Percentiles rank a stretch among this genome's conserved stretches.
These are phyloP conservation scores for Austropuccinia psidii DNA, from an alignment of 1,284 basidiomycete genomes.

Conservation along the genomic window DNA sequence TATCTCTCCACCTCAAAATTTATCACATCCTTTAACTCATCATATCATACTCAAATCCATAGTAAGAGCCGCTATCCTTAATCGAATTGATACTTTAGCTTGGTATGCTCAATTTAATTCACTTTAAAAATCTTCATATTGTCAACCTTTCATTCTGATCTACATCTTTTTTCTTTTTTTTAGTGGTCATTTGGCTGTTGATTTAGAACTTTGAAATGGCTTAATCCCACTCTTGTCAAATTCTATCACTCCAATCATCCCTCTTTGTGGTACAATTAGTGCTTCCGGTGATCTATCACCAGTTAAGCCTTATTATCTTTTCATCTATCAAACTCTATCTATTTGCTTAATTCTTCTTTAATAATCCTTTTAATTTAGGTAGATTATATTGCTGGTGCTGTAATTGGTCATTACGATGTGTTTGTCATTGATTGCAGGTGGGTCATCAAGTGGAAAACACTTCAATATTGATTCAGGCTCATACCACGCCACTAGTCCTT, in stretches of 20 bases:
- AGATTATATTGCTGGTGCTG: slow-evolving; percentile 70
- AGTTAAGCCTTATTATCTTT: slow-evolving; percentile 38
- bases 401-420: slow-evolving; percentile 69
- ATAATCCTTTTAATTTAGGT: slow-evolving; percentile 61
- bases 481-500: too few species aligned
- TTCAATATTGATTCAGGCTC: too few species aligned
- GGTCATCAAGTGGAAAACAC: too few species aligned
- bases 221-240: slow-evolving; percentile 65
- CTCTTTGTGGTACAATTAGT: slow-evolving; percentile 72
- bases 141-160: too few species aligned
- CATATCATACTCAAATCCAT: slow-evolving; percentile 73
- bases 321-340: slow-evolving; percentile 29
- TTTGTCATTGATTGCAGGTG: slow-evolving; percentile 56
- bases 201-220: slow-evolving; percentile 69
- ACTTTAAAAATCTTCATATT: too few species aligned
- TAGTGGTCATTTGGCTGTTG: slow-evolving; percentile 71
- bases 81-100: slow-evolving; percentile 76
- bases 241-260: slow-evolving; percentile 70
- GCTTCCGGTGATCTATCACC: slow-evolving; percentile 58
- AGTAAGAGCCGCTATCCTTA: slow-evolving; percentile 78
- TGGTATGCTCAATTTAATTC: slow-evolving; percentile 47
- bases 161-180: background rate
- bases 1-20: background rate
- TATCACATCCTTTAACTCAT: slow-evolving; percentile 49
- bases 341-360: background rate